Base-by-base conservation (phyloP, 805 yeast species). In the Ogataea kodamae region DNA sequence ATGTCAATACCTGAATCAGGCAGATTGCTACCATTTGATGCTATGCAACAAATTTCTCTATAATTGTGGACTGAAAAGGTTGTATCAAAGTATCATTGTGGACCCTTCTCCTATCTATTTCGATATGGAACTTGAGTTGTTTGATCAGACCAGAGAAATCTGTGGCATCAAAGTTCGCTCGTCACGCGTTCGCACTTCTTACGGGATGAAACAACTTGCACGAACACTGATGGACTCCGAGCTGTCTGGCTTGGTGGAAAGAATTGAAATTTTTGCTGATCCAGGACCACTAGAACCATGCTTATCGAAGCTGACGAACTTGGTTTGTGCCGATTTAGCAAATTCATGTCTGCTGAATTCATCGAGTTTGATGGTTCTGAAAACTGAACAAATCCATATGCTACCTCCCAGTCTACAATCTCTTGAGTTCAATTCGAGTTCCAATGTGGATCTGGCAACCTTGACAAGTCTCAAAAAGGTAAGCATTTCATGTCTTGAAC, bases 21-120 rank as follows among this genome's bases (percentile, higher is more conserved):
- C 48, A 3, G 59, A 54, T 27, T 48, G 56, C 20, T 50, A 42
- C 35, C 57, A 50, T 28, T 32, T 53, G 17, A 26, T 44, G 25
- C 38, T 42, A 6, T 30, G 46, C 13, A 43, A 35, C 29, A 45
- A 34, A 18, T 17, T 33, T 2, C 11, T 48, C 3, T 43, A 49
- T 29, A 11, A 18, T 2, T 24, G 41, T 5, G 32, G 45, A 16
- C 20, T 41, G 13, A 18, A 25, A 22, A 38, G 52, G 25, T 37
- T 54, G 3, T 54, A 55, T 25, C 43, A 30, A 31, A 42, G 57
- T 1, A 36, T 55, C 5, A 42, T 50, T 8, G 35, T 54, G 8
- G 57, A 54, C 19, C 43, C 49, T 0, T 34, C 46, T n/a, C 40
- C 40, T 16, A 35, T 40, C 3, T 47, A 43, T 22, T 50, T 36